These are phyloP conservation scores for Dryas drummondii DNA, from an alignment of 306 rosid species.

Conservation along the genomic window DNA sequence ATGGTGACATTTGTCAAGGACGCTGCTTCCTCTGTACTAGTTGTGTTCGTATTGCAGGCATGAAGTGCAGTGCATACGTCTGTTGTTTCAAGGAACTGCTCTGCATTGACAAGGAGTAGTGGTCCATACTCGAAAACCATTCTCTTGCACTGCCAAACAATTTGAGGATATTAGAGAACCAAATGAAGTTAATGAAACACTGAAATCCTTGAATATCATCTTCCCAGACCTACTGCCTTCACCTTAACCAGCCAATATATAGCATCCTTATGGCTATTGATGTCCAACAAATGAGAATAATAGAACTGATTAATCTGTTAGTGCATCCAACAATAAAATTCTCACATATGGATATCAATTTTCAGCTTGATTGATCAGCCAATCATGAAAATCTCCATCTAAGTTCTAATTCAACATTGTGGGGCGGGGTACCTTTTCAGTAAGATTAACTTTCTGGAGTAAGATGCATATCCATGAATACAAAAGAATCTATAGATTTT, in stretches of 20 bases:
- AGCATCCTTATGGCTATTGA: background rate
- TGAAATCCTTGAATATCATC: background rate
- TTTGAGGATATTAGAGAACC: background rate
- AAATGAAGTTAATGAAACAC: background rate
- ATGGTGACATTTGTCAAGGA: background rate
- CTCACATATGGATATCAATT: background rate
- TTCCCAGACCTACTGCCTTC: background rate
- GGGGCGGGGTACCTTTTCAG: background rate
- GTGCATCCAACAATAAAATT: slow-evolving; percentile 5
- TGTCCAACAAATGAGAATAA: background rate
- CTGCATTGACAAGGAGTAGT: slow-evolving; percentile 53
- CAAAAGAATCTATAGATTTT: background rate
- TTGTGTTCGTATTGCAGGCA: slow-evolving; percentile 48
- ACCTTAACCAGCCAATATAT: background rate
- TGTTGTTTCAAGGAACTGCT: slow-evolving; percentile 63
- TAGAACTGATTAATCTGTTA: background rate
- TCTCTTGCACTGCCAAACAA: slow-evolving; percentile 75
- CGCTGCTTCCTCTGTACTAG: slow-evolving; percentile 13
- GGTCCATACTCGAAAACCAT: slow-evolving; percentile 76
- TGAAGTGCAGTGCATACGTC: slow-evolving; percentile 70
- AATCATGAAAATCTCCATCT: background rate
- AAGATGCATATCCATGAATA: background rate
- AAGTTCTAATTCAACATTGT: background rate
- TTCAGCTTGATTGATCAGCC: background rate
- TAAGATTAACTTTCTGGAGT: background rate